Evolutionary conservation across 208 protist genomes (phyloP).

Genomic region (Balamuthia mandrillaris): DNA sequence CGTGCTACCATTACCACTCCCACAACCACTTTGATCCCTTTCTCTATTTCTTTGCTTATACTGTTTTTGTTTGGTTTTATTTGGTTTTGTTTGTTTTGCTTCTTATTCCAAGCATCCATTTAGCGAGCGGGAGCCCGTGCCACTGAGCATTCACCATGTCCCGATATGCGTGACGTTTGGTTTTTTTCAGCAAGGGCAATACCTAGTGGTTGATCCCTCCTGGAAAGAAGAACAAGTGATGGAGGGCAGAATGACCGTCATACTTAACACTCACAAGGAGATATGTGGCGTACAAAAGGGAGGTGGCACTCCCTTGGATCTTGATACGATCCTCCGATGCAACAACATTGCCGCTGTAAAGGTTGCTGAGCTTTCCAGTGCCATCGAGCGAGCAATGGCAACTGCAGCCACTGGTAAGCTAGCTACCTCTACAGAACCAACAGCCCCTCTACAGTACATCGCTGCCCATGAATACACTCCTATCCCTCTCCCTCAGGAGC

Average conservation of each 20-base stretch:
- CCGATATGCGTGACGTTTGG: constrained; percentile 78
- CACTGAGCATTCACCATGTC: constrained; percentile 88
- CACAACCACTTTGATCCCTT: no score
- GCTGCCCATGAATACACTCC: no score
- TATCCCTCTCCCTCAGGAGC: no score
- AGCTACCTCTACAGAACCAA: no score
- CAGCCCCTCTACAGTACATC: no score
- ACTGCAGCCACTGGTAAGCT: no score
- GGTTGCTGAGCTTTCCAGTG: constrained; percentile 25
- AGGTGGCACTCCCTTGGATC: constrained; percentile 48
- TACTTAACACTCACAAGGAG: constrained; percentile 63
- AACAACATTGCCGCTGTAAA: constrained; percentile 60
- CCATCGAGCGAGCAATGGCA: no score
- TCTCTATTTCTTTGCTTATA: no score
- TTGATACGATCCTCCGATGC: constrained; percentile 57
- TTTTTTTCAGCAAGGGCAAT: constrained; percentile 58
- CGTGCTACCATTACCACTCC: background rate
- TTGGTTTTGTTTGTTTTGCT: no score
- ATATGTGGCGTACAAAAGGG: constrained; percentile 69
- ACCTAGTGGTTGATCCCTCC: constrained; percentile 66
- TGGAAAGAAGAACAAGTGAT: constrained; percentile 64
- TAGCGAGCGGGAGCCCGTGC: constrained; percentile 87
- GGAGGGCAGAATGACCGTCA: constrained; percentile 63
- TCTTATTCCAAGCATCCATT: constrained; percentile 70
- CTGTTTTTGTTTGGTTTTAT: background rate